Evolutionary conservation across 2,329 filamentous ascomycete species (phyloP).

Genomic region (Aspergillus pseudoglaucus): DNA sequence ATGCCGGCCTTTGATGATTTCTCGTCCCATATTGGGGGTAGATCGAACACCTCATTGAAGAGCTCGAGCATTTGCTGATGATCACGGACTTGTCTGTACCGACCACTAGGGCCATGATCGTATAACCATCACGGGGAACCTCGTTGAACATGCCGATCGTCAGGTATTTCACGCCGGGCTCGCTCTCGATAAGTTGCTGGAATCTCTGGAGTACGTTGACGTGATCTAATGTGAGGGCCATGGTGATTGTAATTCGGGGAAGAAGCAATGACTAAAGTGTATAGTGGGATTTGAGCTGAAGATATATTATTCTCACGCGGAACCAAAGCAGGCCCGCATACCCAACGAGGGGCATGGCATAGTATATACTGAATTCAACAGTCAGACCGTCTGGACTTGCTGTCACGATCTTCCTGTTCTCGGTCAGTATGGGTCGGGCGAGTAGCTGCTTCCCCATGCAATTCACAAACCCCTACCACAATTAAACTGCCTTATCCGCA

Average conservation of each 20-base stretch:
- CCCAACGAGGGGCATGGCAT: no score
- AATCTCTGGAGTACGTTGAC: neutral
- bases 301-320: no score
- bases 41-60: neutral
- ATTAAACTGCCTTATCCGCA: no score
- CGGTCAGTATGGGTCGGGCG: no score
- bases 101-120: neutral
- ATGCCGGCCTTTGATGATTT: constrained; percentile 23
- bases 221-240: neutral
- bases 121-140: neutral
- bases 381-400: no score
- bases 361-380: no score
- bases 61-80: neutral
- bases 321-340: no score
- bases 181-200: neutral
- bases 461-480: no score
- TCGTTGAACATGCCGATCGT: constrained; percentile 1
- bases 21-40: constrained; percentile 2
- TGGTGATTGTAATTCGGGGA: neutral
- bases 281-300: neutral
- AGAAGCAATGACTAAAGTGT: neutral
- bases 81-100: neutral
- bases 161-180: neutral
- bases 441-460: no score
- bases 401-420: no score